Conservation (phyloP, 108 stramenopile genomes). For the Schizochytrium sp. region DNA sequence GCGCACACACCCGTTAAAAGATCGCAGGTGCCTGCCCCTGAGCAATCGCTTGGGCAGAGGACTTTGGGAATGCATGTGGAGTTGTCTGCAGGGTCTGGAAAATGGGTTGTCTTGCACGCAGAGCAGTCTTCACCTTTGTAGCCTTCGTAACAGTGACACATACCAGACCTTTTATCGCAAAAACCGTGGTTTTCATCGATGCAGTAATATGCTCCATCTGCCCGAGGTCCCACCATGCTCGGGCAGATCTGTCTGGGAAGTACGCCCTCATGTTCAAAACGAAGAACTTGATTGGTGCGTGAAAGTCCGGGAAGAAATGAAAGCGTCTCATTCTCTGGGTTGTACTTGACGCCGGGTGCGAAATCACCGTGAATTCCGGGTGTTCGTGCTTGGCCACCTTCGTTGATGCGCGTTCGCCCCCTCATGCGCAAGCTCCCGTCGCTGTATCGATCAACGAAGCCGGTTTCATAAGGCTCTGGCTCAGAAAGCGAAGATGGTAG, state of each 20-base stretch:
- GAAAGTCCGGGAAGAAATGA: not conserved
- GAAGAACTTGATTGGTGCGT: not conserved
- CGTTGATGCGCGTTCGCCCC: not conserved
- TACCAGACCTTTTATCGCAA: conserved; percentile 68
- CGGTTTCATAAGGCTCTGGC: not conserved
- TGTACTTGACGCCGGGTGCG: not conserved
- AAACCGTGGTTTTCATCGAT: conserved; percentile 51
- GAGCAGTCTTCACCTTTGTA: conserved; percentile 62
- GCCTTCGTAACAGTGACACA: conserved; percentile 65
- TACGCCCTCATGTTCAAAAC: not conserved
- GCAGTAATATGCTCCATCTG: conserved; percentile 50
- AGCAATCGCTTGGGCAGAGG: conserved; percentile 61
- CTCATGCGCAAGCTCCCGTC: not conserved
- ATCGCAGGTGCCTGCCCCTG: conserved; percentile 59
- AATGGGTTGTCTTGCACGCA: conserved; percentile 50
- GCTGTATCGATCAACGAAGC: not conserved
- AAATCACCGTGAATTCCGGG: not conserved
- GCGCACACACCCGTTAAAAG: conserved; percentile 54
- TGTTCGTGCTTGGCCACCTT: not conserved
- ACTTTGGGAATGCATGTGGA: conserved; percentile 56
- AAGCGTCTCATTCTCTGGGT: not conserved
- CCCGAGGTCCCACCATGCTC: not conserved
- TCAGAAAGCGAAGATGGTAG: not conserved
- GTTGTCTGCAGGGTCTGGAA: conserved; percentile 14
- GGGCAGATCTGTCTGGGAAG: not conserved